Percentiles rank a stretch among this genome's conserved stretches.
Conservation (phyloP, 2,329 filamentous ascomycete genomes). For the Sporothrix euskadiensis region DNA sequence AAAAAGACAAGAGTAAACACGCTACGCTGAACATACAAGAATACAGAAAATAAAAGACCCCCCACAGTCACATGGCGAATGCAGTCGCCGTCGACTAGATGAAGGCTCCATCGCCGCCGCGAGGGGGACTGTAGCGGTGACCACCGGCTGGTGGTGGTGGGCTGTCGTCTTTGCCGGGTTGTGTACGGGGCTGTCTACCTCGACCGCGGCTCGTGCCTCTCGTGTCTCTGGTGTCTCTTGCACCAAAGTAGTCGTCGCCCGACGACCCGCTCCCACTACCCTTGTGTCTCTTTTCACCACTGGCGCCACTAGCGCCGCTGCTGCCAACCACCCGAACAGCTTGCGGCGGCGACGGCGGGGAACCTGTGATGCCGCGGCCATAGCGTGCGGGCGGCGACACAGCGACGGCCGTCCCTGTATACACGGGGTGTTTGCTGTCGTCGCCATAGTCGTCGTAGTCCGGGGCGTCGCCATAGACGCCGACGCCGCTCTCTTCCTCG, state of each 20-base stretch:
- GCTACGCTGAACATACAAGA: background rate
- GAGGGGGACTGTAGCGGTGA: slow-evolving; percentile 31
- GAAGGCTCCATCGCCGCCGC: slow-evolving; percentile 35
- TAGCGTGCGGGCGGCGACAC: slow-evolving; percentile 42
- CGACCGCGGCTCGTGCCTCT: background rate
- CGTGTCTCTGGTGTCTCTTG: no score
- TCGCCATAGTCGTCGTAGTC: slow-evolving; percentile 8
- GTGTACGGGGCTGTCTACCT: background rate
- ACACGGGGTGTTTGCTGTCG: slow-evolving; percentile 33
- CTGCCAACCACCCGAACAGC: background rate
- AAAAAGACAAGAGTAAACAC: background rate
- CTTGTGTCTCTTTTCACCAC: background rate
- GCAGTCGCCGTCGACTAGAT: slow-evolving; percentile 30
- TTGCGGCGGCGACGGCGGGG: slow-evolving; percentile 35
- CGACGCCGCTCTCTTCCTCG: slow-evolving; percentile 40
- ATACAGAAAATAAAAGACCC: slow-evolving; percentile 1
- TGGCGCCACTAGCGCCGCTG: background rate
- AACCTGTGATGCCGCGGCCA: slow-evolving; percentile 47
- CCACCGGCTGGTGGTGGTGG: slow-evolving; percentile 31
- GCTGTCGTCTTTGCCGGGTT: background rate
- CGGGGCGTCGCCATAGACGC: background rate
- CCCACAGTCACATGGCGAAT: background rate
- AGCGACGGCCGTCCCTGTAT: slow-evolving; percentile 24
- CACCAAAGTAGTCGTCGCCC: background rate
- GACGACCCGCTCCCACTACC: background rate